These are phyloP conservation scores for Trichosporon sp. DNA, from an alignment of 1,284 basidiomycete genomes.

Conservation along the genomic window DNA sequence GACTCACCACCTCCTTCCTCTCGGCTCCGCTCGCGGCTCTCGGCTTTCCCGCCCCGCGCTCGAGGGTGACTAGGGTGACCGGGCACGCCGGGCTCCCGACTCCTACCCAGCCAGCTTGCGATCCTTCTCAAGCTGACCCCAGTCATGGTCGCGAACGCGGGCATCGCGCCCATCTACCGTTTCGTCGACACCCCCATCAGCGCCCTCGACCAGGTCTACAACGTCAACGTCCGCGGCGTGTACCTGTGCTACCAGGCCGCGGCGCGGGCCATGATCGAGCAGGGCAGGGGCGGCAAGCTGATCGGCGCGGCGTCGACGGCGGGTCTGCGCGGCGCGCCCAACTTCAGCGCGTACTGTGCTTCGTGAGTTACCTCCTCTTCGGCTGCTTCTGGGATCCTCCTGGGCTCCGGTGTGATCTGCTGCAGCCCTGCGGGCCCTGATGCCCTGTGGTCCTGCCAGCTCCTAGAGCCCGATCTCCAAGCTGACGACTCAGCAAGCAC, in stretches of 20 bases:
- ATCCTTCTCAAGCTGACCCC: not conserved
- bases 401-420: no score
- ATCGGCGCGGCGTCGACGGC: slow-evolving; percentile 53
- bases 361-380: not conserved
- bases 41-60: no score
- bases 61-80: no score
- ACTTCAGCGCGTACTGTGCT: slow-evolving; percentile 5
- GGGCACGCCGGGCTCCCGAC: no score
- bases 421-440: no score
- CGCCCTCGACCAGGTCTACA: slow-evolving; percentile 46
- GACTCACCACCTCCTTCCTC: not conserved
- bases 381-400: no score
- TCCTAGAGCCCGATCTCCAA: not conserved
- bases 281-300: slow-evolving; percentile 58
- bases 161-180: slow-evolving; percentile 52
- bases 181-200: slow-evolving; percentile 52
- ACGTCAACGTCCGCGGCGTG: slow-evolving; percentile 54
- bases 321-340: slow-evolving; percentile 1
- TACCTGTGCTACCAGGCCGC: slow-evolving; percentile 57
- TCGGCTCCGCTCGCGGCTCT: no score
- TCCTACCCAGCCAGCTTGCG: no score
- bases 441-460: no score
- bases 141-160: slow-evolving; percentile 58
- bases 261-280: slow-evolving; percentile 59
- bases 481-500: slow-evolving; percentile 56